phyloP scores from a whole-genome alignment of 768 basidiomycete genomes.

The Boletus insuetus region DNA sequence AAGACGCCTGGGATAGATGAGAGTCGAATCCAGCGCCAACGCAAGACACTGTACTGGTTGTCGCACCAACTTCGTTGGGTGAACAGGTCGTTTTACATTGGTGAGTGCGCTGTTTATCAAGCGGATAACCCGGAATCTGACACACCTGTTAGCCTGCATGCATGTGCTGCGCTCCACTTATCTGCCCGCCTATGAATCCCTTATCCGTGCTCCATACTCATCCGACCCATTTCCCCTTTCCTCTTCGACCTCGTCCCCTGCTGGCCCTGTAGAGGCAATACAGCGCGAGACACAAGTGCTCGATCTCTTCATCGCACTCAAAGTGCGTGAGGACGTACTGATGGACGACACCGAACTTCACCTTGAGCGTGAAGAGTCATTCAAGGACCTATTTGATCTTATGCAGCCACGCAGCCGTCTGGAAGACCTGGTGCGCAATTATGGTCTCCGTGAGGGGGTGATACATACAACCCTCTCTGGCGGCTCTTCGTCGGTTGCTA shows the following conservation, averaged over 20 bases:
- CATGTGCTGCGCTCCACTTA: conserved; percentile 77
- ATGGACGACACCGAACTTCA: conserved; percentile 72
- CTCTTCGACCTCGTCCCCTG: conserved; percentile 23
- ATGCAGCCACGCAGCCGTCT: conserved; percentile 69
- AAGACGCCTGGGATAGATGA: conserved; percentile 39
- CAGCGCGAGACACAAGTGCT: conserved; percentile 76
- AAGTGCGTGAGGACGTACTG: conserved; percentile 77
- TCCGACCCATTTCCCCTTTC: conserved; percentile 74
- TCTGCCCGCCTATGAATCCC: conserved; percentile 58
- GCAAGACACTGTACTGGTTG: conserved; percentile 73
- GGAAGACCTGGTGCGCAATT: conserved; percentile 65
- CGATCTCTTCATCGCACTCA: conserved; percentile 77
- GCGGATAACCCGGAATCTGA: neutral
- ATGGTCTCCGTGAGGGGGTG: conserved; percentile 41
- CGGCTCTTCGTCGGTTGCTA: neutral
- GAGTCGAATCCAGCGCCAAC: conserved; percentile 47
- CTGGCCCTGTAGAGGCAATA: conserved; percentile 38
- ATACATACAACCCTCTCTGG: conserved; percentile 17
- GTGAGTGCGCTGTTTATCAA: conserved; percentile 25
- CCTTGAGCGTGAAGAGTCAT: conserved; percentile 70
- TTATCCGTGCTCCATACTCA: conserved; percentile 66
- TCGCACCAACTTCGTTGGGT: conserved; percentile 60
- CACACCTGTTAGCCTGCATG: conserved; percentile 58
- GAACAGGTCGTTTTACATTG: conserved; percentile 65
- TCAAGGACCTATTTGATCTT: conserved; percentile 77